phyloP scores from a whole-genome alignment of 129 eudicot species.

The Rutidosis leptorrhynchoides region DNA sequence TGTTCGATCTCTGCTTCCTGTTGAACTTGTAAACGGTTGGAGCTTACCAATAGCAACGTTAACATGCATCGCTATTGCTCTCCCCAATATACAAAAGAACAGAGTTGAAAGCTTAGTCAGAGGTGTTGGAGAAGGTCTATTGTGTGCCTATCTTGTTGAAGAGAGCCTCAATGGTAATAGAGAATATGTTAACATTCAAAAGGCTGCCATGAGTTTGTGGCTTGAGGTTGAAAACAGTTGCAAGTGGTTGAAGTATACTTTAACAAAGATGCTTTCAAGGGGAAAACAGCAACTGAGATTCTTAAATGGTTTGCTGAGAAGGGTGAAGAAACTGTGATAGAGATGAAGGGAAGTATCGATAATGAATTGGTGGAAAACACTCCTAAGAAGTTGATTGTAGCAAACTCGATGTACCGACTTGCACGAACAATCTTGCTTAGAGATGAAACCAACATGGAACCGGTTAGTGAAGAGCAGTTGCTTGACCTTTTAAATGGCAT shows the following conservation, averaged over 20 bases:
- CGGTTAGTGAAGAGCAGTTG: not conserved
- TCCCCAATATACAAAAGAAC: not conserved
- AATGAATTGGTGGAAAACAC: not conserved
- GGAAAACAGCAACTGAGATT: not conserved
- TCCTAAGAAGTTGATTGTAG: not conserved
- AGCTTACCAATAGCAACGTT: not conserved
- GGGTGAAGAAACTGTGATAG: not conserved
- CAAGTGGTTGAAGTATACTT: constrained; percentile 28
- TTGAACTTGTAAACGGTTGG: not conserved
- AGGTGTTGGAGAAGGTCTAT: constrained; percentile 1
- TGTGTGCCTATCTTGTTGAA: not conserved
- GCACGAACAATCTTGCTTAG: not conserved
- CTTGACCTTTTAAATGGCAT: not conserved
- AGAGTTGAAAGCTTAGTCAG: not conserved
- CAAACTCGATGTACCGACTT: not conserved
- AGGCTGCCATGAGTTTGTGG: constrained; percentile 28
- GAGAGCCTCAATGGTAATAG: constrained; percentile 10
- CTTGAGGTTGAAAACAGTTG: constrained; percentile 18
- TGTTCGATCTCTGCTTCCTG: not conserved
- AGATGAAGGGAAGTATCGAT: not conserved
- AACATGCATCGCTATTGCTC: not conserved
- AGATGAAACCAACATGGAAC: not conserved
- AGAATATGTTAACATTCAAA: not conserved
- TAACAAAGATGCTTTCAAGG: not conserved
- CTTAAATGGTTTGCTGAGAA: not conserved